These are phyloP conservation scores for Dactylonectria estremocensis DNA, from an alignment of 2,329 filamentous ascomycete genomes.

Conservation along the genomic window DNA sequence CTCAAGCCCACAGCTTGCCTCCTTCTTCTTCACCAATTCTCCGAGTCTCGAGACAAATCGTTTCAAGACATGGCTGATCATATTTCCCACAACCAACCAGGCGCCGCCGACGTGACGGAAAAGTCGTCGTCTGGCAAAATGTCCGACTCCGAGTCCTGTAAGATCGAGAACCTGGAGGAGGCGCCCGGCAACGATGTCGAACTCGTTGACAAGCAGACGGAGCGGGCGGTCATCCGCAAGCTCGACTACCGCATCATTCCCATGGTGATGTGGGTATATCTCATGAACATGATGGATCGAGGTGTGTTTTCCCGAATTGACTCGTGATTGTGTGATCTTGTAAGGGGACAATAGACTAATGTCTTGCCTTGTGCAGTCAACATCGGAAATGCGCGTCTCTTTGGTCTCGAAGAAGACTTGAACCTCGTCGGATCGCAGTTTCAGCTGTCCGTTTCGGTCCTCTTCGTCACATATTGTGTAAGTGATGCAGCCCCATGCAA, in stretches of 20 bases:
- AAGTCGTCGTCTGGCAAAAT: conserved; percentile 26
- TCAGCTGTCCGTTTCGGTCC: conserved; percentile 66
- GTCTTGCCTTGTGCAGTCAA: conserved; percentile 68
- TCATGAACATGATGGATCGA: conserved; percentile 57
- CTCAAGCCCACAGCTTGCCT: not conserved
- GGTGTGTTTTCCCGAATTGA: conserved; percentile 34
- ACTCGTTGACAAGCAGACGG: conserved; percentile 40
- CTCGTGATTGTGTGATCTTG: not conserved
- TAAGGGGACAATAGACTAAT: not conserved
- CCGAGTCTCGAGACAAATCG: not conserved
- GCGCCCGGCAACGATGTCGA: conserved; percentile 33
- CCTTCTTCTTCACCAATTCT: not conserved
- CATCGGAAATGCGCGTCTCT: conserved; percentile 75
- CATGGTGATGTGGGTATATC: conserved; percentile 52
- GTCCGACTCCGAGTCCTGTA: conserved; percentile 40
- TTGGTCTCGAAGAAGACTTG: conserved; percentile 66
- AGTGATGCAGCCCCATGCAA: conserved; percentile 21
- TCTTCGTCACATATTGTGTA: conserved; percentile 60
- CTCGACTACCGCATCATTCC: conserved; percentile 53
- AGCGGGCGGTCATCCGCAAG: conserved; percentile 47
- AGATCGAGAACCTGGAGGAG: conserved; percentile 35
- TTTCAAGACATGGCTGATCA: not conserved
- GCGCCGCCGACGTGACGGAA: not conserved
- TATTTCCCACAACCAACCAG: not conserved
- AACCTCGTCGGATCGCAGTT: conserved; percentile 70